Base-by-base conservation (phyloP, 2,329 filamentous ascomycete genomes). In the Pseudogymnoascus sp. region DNA sequence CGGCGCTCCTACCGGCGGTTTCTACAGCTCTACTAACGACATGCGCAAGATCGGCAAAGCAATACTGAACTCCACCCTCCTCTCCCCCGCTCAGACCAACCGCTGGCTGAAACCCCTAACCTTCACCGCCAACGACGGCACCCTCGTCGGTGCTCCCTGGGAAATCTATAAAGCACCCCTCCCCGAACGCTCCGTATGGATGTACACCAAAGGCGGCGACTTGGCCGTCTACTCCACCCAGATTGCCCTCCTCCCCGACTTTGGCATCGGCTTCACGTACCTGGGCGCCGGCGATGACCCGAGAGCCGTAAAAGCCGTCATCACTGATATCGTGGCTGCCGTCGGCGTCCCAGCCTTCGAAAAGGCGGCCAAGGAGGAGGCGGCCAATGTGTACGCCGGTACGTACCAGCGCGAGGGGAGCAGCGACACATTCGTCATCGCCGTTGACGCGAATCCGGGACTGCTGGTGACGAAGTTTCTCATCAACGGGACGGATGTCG, bases 151-250 rank as follows among this genome's bases (percentile, higher is more conserved):
- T 19, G 67, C 66, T 38, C 69, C 69, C 1, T 72, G 70, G 70
- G 70, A 72, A 59, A 70, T 72, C 23, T 60, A 63, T 25, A 60
- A 68, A 6, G 60, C 62, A 5, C 16, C 63, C 9, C 45, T 66
- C 9, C 36, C 61, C 28, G 28, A 60, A 39, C 65, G 65, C 22
- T 58, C 71, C 3, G 67, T 73, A 6, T 73, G 76, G 64, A 12
- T 77, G 1, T 78, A 77, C 63, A 75, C 74, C 28, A 79, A 81
- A 67, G 67, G 72, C 2, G 76, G 78, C 5, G 72, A 77, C 63
- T 69, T 78, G 8, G 73, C 75, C 25, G 65, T 67, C 38, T 80
- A 78, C 63, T 72, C 72, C 16, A 71, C 72, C 1, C 69, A 74
- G 7, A 61, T 80, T 0, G 73, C 73, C 1, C 67, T 81, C 4